Base-by-base conservation (phyloP, 805 yeast genomes). In the Kockiozyma suomiensis region DNA sequence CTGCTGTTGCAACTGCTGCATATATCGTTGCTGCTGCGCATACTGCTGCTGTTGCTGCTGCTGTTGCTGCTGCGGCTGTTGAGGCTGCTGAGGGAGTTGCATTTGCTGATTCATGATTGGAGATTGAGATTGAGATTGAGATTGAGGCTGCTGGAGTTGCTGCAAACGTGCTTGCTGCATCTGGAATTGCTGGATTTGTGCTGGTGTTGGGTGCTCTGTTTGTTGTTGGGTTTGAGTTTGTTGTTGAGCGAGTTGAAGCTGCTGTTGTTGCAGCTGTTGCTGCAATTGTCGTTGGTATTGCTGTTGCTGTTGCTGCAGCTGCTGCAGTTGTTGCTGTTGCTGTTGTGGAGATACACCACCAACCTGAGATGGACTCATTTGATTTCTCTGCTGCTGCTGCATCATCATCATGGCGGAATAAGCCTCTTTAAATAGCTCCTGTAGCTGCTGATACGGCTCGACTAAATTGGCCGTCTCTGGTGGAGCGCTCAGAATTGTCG, bases 401-500 rank as follows among this genome's bases (percentile, higher is more conserved):
- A 64, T 66, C 38, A 21, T 12, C 43, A 59, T 60, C 50, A 69
- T 32, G 12, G 48, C 58, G 3, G 64, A 58, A 21, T 70, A 46
- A 2, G 65, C 64, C 32, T 70, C 72, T 8, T 68, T 69, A 56
- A 73, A 74, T 49, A 74, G 56, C 41, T 63, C 69, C 53, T 71
- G 75, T 15, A 75, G 65, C 21, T 56, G 50, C 32, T 65, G 61
- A 58, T 74, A 74, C n/a, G 71, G 69, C 33, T 69, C 75, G 3
- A 43, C 66, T 26, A 74, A 68, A 8, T 64, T 48, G 21, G 75
- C 71, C 6, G 72, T 49, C 19, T 68, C 73, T 2, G 67, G 66
- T 2, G 75, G 71, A 1, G 75, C 64, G 1, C 68, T 57, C 23
- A 75, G 53, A 1, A 72, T 59, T 37, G 72, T 74, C 5, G 77